Evolutionary conservation across 352 stramenopile genomes (phyloP).

Genomic region (Phytopythium helicoides): DNA sequence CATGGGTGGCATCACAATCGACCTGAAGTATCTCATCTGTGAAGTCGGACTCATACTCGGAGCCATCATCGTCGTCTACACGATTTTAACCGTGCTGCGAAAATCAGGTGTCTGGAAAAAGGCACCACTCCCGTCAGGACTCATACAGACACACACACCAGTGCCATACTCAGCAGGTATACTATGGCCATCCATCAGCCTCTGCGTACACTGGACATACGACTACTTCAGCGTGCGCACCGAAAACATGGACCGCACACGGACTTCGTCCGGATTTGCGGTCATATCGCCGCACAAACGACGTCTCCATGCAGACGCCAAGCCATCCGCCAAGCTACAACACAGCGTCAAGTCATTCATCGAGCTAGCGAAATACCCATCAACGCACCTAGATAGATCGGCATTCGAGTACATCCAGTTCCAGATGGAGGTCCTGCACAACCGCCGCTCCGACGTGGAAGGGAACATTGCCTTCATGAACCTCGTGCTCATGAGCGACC

Average conservation of each 20-base stretch:
- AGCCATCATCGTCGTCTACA: constrained; percentile 2
- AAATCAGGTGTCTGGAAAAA: not conserved
- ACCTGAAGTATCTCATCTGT: constrained; percentile 32
- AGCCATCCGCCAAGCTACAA: not conserved
- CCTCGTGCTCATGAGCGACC: constrained; percentile 36
- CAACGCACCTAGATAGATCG: constrained; percentile 1
- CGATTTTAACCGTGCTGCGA: not conserved
- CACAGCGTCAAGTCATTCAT: not conserved
- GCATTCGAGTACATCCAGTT: constrained; percentile 23
- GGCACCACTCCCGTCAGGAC: not conserved
- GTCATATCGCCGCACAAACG: not conserved
- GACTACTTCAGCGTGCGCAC: constrained; percentile 31
- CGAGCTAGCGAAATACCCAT: constrained; percentile 2
- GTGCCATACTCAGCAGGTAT: constrained; percentile 30
- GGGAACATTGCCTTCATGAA: constrained; percentile 37
- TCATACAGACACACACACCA: constrained; percentile 10
- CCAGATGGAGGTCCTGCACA: constrained; percentile 22
- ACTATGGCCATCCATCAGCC: constrained; percentile 21
- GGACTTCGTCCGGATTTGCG: constrained; percentile 7
- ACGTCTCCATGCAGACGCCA: not conserved
- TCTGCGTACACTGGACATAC: constrained; percentile 31
- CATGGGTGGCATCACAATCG: constrained; percentile 26
- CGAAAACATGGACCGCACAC: not conserved
- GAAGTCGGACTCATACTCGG: constrained; percentile 5
- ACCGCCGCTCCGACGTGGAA: constrained; percentile 18